Conservation (phyloP, 192 early-diverging fungal genomes). For the Mortierella hygrophila region DNA sequence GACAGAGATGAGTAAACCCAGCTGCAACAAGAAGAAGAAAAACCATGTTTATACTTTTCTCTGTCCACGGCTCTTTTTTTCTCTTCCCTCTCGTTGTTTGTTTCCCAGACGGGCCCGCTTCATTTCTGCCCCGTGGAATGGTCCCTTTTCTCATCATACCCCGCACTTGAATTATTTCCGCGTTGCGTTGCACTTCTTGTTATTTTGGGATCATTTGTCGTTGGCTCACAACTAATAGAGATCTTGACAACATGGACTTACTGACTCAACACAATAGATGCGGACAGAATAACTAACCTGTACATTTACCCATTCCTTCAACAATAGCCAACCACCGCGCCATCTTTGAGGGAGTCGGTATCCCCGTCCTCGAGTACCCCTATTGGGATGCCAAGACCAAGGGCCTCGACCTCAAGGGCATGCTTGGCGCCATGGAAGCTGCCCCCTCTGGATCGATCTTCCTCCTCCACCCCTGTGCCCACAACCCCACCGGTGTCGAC, state of each 20-base stretch:
- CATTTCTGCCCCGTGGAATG: neutral
- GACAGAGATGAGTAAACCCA: neutral
- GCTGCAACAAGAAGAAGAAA: neutral
- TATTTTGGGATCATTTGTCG: neutral
- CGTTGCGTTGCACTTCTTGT: neutral
- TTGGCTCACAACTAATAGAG: neutral
- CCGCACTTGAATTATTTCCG: conserved; percentile 10
- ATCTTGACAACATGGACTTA: neutral
- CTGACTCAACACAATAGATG: neutral
- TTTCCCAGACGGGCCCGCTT: neutral
- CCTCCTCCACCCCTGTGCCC: conserved; percentile 95
- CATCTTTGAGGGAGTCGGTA: conserved; percentile 90
- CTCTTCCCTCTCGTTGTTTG: neutral
- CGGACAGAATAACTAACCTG: neutral
- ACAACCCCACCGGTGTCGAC: conserved; percentile 99
- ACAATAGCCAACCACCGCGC: conserved; percentile 86
- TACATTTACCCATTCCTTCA: neutral
- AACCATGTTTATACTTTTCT: conserved; percentile 16
- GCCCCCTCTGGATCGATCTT: conserved; percentile 89
- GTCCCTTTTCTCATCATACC: conserved; percentile 1
- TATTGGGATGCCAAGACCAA: conserved; percentile 90
- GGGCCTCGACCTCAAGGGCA: conserved; percentile 83
- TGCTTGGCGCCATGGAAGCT: conserved; percentile 73
- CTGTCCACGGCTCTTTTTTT: neutral
- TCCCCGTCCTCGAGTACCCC: conserved; percentile 86